A percentile compares a stretch with the other conserved stretches of the same genome.
Conservation (phyloP, 1,139 yeast species). For the Insectozyma bohioensis region DNA sequence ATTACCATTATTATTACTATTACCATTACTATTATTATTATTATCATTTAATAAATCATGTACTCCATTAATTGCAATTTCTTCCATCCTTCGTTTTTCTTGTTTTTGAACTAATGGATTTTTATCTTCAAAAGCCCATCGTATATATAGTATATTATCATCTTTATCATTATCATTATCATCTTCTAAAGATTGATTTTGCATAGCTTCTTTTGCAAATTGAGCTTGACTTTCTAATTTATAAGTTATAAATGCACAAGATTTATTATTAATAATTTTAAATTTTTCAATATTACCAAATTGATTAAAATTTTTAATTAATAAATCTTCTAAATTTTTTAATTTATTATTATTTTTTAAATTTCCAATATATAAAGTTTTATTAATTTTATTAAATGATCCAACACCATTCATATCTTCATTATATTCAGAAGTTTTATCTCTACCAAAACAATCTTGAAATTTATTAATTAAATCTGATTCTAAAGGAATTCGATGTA, state of each 20-base stretch:
- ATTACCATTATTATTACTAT: no score
- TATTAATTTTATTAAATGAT: slow-evolving; percentile 65
- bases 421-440: slow-evolving; percentile 74
- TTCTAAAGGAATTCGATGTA: slow-evolving; percentile 71
- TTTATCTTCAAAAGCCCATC: slow-evolving; percentile 93
- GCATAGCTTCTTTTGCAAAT: slow-evolving; percentile 93
- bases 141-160: slow-evolving; percentile 62
- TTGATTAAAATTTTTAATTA: slow-evolving; percentile 57
- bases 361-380: slow-evolving; percentile 79
- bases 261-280: slow-evolving; percentile 59
- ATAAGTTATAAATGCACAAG: slow-evolving; percentile 80
- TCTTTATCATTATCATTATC: not conserved
- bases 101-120: slow-evolving; percentile 64
- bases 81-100: slow-evolving; percentile 42
- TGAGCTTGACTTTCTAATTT: slow-evolving; percentile 74
- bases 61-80: slow-evolving; percentile 35
- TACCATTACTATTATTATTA: no score
- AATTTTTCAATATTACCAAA: slow-evolving; percentile 79
- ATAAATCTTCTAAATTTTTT: slow-evolving; percentile 30
- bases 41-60: slow-evolving; percentile 26
- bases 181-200: slow-evolving; percentile 66
- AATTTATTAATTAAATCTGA: slow-evolving; percentile 53
- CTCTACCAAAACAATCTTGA: slow-evolving; percentile 92
- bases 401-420: slow-evolving; percentile 98
- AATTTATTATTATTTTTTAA: slow-evolving; percentile 34